Conservation (phyloP, 2,329 filamentous ascomycete species). For the Ceratocystis variospora region DNA sequence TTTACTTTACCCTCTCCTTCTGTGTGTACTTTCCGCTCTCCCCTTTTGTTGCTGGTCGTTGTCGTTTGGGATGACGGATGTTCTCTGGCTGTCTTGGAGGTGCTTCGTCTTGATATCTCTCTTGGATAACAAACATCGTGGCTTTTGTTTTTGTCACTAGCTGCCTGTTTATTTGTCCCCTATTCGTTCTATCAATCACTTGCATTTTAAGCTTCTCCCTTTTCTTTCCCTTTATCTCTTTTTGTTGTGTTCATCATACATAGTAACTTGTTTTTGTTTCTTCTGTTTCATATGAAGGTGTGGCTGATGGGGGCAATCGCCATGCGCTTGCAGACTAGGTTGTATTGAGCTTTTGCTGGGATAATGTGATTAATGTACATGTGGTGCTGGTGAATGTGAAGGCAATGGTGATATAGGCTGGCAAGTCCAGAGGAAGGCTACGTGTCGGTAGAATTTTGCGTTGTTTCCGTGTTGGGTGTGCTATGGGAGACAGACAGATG, state of each 20-base stretch:
- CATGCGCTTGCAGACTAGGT: background rate
- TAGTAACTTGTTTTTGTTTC: background rate
- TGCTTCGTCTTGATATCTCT: constrained; percentile 8
- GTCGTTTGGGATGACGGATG: background rate
- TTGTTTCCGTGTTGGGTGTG: background rate
- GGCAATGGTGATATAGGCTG: background rate
- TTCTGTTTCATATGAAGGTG: background rate
- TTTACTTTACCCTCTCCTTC: background rate
- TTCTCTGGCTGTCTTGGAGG: constrained; percentile 4
- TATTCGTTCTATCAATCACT: background rate
- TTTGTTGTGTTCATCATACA: background rate
- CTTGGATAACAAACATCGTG: constrained; percentile 6
- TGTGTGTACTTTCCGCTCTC: background rate
- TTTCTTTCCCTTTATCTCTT: background rate
- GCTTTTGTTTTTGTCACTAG: background rate
- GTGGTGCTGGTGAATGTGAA: background rate
- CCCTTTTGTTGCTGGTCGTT: background rate
- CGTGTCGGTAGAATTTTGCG: background rate
- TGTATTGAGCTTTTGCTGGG: background rate
- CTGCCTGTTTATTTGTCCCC: background rate
- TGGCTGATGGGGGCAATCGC: too few relatives aligned
- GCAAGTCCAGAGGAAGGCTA: background rate
- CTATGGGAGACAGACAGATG: background rate
- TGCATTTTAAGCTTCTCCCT: background rate
- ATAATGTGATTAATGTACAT: background rate